Evolutionary conservation across 257 asterid species (phyloP).

Genomic region (Capsicum chinense): DNA sequence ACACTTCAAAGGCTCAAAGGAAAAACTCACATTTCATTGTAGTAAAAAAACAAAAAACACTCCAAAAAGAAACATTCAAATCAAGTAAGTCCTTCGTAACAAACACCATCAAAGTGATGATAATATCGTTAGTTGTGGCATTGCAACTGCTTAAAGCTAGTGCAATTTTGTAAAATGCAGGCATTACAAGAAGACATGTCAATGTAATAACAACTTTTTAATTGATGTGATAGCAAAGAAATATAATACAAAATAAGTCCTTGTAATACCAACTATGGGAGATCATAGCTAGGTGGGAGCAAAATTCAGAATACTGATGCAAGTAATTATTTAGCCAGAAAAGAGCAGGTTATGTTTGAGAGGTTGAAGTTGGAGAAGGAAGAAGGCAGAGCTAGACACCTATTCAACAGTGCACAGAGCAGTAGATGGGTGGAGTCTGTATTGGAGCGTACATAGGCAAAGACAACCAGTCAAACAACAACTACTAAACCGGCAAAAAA

Average conservation of each 20-base stretch:
- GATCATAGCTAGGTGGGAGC: slow-evolving; percentile 10
- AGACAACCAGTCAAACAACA: too few species aligned
- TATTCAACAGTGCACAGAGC: not conserved
- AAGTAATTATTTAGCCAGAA: not conserved
- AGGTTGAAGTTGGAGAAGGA: slow-evolving; percentile 75
- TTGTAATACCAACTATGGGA: not conserved
- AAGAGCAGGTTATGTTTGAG: slow-evolving; percentile 63
- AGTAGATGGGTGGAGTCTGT: slow-evolving; percentile 27
- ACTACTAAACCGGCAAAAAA: too few species aligned
- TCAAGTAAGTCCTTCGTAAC: too few species aligned
- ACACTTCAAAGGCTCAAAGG: too few species aligned
- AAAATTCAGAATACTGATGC: not conserved
- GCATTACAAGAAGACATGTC: slow-evolving; percentile 17
- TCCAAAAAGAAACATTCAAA: too few species aligned
- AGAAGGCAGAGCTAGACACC: slow-evolving; percentile 51
- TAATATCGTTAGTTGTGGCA: slow-evolving; percentile 94
- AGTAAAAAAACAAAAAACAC: too few species aligned
- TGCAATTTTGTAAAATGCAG: slow-evolving; percentile 65
- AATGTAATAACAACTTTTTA: not conserved
- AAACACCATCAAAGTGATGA: slow-evolving; percentile 30
- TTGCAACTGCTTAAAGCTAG: slow-evolving; percentile 85
- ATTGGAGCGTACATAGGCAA: not conserved
- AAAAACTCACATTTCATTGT: too few species aligned
- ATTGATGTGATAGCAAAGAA: not conserved
- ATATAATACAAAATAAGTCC: slow-evolving; percentile 2